Base-by-base conservation (phyloP, 805 yeast genomes). In the Limtongia smithiae region DNA sequence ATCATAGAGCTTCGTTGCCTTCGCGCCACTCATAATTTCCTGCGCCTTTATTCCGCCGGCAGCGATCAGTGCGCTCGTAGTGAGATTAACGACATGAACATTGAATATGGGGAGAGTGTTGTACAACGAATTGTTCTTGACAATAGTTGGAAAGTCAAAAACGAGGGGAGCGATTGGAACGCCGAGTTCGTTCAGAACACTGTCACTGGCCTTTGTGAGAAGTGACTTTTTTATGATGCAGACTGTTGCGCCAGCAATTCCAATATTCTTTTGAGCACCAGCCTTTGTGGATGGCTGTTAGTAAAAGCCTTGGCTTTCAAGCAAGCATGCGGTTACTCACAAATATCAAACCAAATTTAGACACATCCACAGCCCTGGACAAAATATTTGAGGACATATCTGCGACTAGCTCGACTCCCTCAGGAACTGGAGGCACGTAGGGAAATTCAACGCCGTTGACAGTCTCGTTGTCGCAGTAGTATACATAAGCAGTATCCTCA, bases 241-340 rank as follows among this genome's bases (percentile, higher is more conserved):
- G 55, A 93, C 76, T 14, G 97, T 84, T 57, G 93, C 79, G 33
- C 99, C 98, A 8, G 99, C 97, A 64, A 93, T 73, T 47, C 99
- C 98, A 64, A 93, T 88, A 68, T 93, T 93, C 71, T 93, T 93
- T 71, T 93, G 99, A 24, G 97, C 99, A 55, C 99, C 99, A 17
- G 96, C 98, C 48, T 53, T 37, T 4, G 32, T 14, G 47, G n/a
- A n/a, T n/a, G 17, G 18, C 22, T 12, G 12, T 3, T 5, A 5
- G 7, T 30, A 40, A 21, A 14, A 34, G 14, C 14, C 5, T 4
- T 33, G 20, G n/a, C 8, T 27, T 31, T 37, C 11, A 9, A 22
- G n/a, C 27, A 14, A 12, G 11, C 22, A 18, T 15, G 22, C 22
- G 20, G 18, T 12, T 11, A 53, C 58, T 54, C 42, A 55, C 59